Evolutionary conservation across 495 filamentous ascomycete genomes (phyloP), one percentile per base, ranked within the genome.

Genomic region (Penicillium ochrochloron): DNA sequence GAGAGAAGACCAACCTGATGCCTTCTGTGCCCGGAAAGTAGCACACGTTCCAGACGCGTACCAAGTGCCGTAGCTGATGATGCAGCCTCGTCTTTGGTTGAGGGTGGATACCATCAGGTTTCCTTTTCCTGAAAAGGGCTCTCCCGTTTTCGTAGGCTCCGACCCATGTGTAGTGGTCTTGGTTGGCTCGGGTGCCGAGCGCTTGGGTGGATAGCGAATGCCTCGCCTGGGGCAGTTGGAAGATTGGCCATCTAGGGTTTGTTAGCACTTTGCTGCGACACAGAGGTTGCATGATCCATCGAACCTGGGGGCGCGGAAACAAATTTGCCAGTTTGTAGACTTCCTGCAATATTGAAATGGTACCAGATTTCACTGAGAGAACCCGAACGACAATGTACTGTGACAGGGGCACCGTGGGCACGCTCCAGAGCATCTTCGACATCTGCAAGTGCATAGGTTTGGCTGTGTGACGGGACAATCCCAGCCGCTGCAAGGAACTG

Each of bases 311-410:
- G 61, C 0, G 86, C 78, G 21, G 91, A 79, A 21, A 93, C 83
- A 70, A 96, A 96, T 56, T 86, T 76, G 27, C 92, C 93, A 7
- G 83, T 88, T 71, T 92, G 90, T 42, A 96, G 74, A 61, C 84
- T 88, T 33, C 93, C 93, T 56, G 85, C 84, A 12, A 96, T 86
- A 66, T 94, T 89, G 79, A 89, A 96, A 63, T 88, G 86, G 71
- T 96, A 96, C 90, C 91, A 95, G 25, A 92, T 86, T 76, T 96
- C 89, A 68, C 93, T 89, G 29, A 97, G 76, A 10, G 80, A 72
- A 23, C 81, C 80, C 12, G 75, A 72, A 0, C 71, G 73, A 75
- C 93, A 97, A 51, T 88, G 85, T 8, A 96, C 79, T 15, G 88
- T 88, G 10, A 92, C 91, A 3, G 80, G 76, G 17, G 85, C 82